A percentile compares a stretch with the other conserved stretches of the same genome.
These are phyloP conservation scores for Polytrichum commune DNA, from an alignment of 225 moss, liverwort and hornwort genomes.

Conservation along the genomic window DNA sequence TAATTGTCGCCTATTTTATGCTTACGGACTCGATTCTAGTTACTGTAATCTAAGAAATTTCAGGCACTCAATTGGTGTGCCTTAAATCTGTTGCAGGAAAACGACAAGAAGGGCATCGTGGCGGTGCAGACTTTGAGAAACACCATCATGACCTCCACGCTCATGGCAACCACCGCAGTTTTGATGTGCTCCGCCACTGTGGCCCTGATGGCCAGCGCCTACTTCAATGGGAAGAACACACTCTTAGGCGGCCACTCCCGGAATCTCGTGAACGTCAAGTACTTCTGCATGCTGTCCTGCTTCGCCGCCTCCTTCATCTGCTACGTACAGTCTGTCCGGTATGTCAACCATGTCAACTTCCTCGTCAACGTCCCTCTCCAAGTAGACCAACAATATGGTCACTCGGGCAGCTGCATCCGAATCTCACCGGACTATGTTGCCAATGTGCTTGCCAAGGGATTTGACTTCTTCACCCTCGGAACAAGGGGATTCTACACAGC, in stretches of 20 bases:
- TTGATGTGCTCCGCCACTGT: constrained; percentile 68
- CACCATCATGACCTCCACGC: constrained; percentile 83
- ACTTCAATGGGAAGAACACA: constrained; percentile 36
- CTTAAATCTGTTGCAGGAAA: constrained; percentile 49
- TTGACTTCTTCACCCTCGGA: constrained; percentile 49
- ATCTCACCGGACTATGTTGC: constrained; percentile 51
- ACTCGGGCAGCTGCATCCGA: constrained; percentile 22
- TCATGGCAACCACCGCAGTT: constrained; percentile 75
- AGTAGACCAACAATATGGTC: not conserved
- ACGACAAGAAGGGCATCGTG: constrained; percentile 80
- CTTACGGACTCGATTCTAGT: not conserved
- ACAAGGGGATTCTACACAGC: constrained; percentile 43
- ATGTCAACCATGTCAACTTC: constrained; percentile 81
- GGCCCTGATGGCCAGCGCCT: constrained; percentile 77
- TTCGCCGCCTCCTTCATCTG: constrained; percentile 69
- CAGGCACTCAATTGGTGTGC: too few relatives aligned
- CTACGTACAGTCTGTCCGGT: constrained; percentile 71
- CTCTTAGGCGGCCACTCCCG: constrained; percentile 12
- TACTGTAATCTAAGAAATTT: not conserved
- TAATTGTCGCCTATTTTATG: not conserved
- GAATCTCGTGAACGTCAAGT: constrained; percentile 35
- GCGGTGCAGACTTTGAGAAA: constrained; percentile 92
- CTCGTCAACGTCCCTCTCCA: constrained; percentile 71
- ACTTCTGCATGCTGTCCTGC: constrained; percentile 48
- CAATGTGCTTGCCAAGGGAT: constrained; percentile 36